Evolutionary conservation across 2,329 filamentous ascomycete species (phyloP).

Genomic region (Paraconiothyrium sp.): DNA sequence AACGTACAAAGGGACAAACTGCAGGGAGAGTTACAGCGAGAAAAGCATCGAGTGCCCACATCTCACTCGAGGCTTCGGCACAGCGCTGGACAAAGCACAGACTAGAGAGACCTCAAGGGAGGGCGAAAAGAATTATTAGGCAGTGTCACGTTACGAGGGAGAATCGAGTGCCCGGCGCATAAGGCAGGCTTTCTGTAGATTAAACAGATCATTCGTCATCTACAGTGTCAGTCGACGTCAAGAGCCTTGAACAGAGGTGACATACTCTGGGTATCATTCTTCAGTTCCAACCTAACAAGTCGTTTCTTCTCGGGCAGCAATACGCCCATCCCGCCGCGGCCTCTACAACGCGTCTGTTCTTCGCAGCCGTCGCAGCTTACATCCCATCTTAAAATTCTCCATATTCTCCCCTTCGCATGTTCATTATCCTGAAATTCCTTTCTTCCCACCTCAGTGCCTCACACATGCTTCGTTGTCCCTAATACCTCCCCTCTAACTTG

Average conservation of each 20-base stretch:
- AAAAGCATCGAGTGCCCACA: too few species aligned
- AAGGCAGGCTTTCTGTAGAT: conserved; percentile 3
- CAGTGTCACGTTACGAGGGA: background rate
- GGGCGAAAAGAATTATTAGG: background rate
- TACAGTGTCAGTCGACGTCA: conserved; percentile 26
- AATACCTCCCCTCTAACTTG: conserved; percentile 87
- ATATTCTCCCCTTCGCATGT: background rate
- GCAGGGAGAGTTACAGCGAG: background rate
- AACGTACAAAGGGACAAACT: background rate
- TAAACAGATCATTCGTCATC: conserved; percentile 19
- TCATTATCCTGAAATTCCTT: background rate
- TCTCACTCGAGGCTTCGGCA: background rate
- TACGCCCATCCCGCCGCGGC: background rate
- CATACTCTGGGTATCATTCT: conserved; percentile 32
- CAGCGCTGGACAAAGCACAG: background rate
- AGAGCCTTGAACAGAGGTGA: conserved; percentile 15
- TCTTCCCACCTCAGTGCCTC: conserved; percentile 18
- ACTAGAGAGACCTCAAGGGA: background rate
- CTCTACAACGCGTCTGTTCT: background rate
- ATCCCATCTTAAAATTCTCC: background rate
- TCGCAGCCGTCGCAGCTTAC: background rate
- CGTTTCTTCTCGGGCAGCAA: background rate
- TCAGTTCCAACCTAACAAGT: conserved; percentile 21
- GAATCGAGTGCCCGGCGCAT: too few species aligned
- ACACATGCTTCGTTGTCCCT: conserved; percentile 80